Base-by-base conservation (phyloP, 139 green algal genomes). In the Chlorella sp. region DNA sequence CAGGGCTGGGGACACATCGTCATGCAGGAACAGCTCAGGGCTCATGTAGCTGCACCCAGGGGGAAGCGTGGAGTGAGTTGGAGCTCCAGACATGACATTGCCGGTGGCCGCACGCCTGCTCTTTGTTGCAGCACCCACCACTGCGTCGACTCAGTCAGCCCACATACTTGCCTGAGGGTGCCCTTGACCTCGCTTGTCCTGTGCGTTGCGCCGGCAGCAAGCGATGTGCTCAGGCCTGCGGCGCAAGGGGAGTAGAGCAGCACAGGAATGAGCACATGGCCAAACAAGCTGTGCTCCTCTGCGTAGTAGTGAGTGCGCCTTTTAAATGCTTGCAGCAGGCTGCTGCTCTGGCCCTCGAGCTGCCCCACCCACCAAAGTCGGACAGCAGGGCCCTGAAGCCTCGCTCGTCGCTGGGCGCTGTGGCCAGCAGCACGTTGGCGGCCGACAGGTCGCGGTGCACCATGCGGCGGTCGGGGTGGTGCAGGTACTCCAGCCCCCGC, bases 401-500 rank as follows among this genome's bases (percentile, higher is more conserved):
- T 7, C 82, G 68, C 30, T 83, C 74, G 74, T 81, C 74, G 74
- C 39, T 32, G 15, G 15, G 1, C 1, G 73, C 44, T 15, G 84
- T 78, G 13, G 47, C 41, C 39, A 88, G 74, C 38, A 88, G 60
- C 39, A 88, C 84, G 74, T 88, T 88, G 63, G 28, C 60, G 21
- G 84, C 41, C 36, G 74, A 80, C 26, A 88, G 71, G 72, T 88
- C 84, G 20, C 84, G 57, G 72, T 88, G 84, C n/a, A 88, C 74
- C n/a, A 88, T 38, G 38, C 74, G 71, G 60, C 72, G 74, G 26
- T 51, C 39, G n/a, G 84, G 34, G 63, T 67, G 32, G 44, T 88
- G 84, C 73, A 88, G 60, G 57, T 74, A 75, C 21, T 72, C 36
- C 60, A 88, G 74, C 15, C 84, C 84, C 2, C 41, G 39, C 20